phyloP scores from a whole-genome alignment of 148 eudicot species.

The Rhododendron williamsianum region DNA sequence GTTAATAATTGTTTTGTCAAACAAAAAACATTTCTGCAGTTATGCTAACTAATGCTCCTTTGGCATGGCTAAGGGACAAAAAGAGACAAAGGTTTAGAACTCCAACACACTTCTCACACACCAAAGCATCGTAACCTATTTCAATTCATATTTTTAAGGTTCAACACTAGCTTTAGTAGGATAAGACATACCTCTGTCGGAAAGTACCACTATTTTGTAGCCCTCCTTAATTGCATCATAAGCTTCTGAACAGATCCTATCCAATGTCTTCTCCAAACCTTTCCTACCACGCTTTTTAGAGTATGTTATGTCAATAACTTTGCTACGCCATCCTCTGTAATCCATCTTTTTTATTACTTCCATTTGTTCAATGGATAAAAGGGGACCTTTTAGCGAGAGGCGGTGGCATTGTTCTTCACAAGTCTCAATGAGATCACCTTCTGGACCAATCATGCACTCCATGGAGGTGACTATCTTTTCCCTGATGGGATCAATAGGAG shows the following conservation, averaged over 20 bases:
- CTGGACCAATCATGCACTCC: slow-evolving; percentile 99
- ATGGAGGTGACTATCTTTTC: slow-evolving; percentile 97
- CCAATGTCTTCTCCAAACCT: slow-evolving; percentile 90
- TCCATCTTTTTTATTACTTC: slow-evolving; percentile 94
- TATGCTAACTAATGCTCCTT: not conserved
- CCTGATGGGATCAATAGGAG: slow-evolving; percentile 97
- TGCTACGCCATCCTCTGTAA: slow-evolving; percentile 94
- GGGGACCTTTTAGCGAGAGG: slow-evolving; percentile 88
- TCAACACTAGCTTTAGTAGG: not conserved
- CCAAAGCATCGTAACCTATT: not conserved
- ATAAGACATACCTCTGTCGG: slow-evolving; percentile 76
- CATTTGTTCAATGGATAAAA: slow-evolving; percentile 76
- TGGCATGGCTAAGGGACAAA: not conserved
- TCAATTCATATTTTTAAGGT: not conserved
- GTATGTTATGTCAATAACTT: slow-evolving; percentile 87
- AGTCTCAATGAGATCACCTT: slow-evolving; percentile 96
- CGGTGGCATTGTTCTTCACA: slow-evolving; percentile 93
- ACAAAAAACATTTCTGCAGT: no score
- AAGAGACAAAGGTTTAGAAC: not conserved
- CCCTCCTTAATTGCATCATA: slow-evolving; percentile 78
- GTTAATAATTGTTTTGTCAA: not conserved
- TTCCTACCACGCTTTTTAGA: slow-evolving; percentile 58
- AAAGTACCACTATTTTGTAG: slow-evolving; percentile 72
- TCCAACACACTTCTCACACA: not conserved
- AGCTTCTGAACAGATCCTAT: slow-evolving; percentile 87